phyloP scores from a whole-genome alignment of 2,329 filamentous ascomycete genomes.

The Penicillium sp. region DNA sequence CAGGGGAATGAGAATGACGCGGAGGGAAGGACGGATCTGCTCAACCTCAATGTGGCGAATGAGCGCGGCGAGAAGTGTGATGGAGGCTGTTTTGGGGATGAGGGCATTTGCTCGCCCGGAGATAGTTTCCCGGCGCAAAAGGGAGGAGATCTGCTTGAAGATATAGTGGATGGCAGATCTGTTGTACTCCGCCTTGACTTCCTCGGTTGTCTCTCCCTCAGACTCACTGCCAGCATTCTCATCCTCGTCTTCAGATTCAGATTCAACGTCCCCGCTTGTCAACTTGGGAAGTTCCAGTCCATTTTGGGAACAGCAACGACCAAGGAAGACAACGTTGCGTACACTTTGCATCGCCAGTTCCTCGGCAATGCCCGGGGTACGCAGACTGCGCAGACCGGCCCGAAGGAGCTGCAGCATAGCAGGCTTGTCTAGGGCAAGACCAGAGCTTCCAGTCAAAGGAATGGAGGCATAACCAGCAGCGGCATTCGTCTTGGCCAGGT shows the following conservation, averaged over 20 bases:
- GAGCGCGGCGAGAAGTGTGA: slow-evolving; percentile 72
- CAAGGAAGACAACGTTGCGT: slow-evolving; percentile 81
- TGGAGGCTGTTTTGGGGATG: slow-evolving; percentile 70
- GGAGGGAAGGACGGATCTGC: slow-evolving; percentile 62
- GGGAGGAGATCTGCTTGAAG: slow-evolving; percentile 72
- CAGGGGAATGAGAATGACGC: slow-evolving; percentile 65
- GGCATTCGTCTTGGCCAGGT: slow-evolving; percentile 67
- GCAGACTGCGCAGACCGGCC: slow-evolving; percentile 60
- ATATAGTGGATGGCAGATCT: slow-evolving; percentile 68
- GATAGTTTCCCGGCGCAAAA: slow-evolving; percentile 72
- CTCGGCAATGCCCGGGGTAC: slow-evolving; percentile 65
- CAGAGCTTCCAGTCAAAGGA: slow-evolving; percentile 67
- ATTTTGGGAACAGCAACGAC: slow-evolving; percentile 62
- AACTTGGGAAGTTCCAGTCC: slow-evolving; percentile 46
- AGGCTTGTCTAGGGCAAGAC: slow-evolving; percentile 64
- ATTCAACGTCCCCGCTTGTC: slow-evolving; percentile 41
- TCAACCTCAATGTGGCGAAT: slow-evolving; percentile 59
- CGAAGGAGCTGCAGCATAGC: slow-evolving; percentile 62
- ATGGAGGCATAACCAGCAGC: slow-evolving; percentile 54
- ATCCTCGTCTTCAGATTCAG: slow-evolving; percentile 42
- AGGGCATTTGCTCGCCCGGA: slow-evolving; percentile 62
- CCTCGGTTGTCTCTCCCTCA: slow-evolving; percentile 28
- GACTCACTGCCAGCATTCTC: slow-evolving; percentile 47
- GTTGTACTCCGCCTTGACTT: slow-evolving; percentile 16
- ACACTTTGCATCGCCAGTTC: slow-evolving; percentile 74